These are phyloP conservation scores for Yamadazyma spencermartinsiae DNA, from an alignment of 1,139 yeast genomes.

Conservation along the genomic window DNA sequence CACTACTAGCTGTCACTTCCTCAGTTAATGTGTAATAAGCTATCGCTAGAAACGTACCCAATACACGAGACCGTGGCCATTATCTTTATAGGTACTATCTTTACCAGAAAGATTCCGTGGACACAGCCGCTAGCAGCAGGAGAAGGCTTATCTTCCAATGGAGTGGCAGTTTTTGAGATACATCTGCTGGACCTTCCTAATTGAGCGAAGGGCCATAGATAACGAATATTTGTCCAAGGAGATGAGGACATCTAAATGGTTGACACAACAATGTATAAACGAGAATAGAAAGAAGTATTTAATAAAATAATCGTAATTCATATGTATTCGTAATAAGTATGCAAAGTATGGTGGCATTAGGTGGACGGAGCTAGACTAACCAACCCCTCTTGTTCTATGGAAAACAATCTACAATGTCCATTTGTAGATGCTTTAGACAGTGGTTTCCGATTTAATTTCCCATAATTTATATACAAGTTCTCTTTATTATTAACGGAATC, in stretches of 20 bases:
- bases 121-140: too few relatives aligned
- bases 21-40: too few relatives aligned
- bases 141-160: not conserved
- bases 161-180: not conserved
- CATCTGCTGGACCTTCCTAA: conserved; percentile 1
- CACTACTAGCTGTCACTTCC: too few relatives aligned
- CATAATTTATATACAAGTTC: conserved; percentile 21
- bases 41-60: too few relatives aligned
- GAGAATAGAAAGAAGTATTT: too few relatives aligned
- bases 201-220: conserved; percentile 1
- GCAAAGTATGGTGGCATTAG: not conserved
- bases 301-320: not conserved
- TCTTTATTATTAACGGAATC: conserved; percentile 11
- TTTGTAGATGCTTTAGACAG: not conserved
- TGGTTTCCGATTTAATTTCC: conserved; percentile 7
- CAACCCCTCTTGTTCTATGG: conserved; percentile 37
- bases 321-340: not conserved
- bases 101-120: too few relatives aligned
- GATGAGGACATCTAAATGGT: too few relatives aligned
- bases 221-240: too few relatives aligned
- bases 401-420: conserved; percentile 25
- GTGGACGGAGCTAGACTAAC: conserved; percentile 14
- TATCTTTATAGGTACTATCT: too few relatives aligned
- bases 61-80: too few relatives aligned
- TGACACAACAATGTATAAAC: not conserved